These are phyloP conservation scores for Medicago lupulina DNA, from an alignment of 306 rosid species.

Conservation along the genomic window DNA sequence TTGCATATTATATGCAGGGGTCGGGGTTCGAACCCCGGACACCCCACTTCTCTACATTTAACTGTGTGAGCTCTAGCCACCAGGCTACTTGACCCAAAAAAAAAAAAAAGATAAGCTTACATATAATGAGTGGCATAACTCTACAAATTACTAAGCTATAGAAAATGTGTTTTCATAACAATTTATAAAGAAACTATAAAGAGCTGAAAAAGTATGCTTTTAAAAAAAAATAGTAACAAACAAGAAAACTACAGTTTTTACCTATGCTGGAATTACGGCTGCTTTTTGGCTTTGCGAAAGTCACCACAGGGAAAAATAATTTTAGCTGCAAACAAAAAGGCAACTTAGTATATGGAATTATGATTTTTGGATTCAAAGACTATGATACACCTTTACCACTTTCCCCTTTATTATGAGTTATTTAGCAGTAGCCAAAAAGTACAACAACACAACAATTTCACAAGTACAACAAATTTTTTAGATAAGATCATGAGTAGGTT, in stretches of 20 bases:
- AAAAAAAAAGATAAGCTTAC: no score
- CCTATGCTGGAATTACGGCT: conserved; percentile 94
- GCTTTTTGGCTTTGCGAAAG: conserved; percentile 95
- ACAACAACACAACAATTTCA: conserved; percentile 28
- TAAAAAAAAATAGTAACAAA: conserved; percentile 21
- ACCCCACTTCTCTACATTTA: no score
- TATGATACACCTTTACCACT: neutral
- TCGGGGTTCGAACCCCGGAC: no score
- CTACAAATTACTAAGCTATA: conserved; percentile 27
- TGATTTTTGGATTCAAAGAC: conserved; percentile 26
- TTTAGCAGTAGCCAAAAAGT: neutral
- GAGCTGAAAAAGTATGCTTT: conserved; percentile 24
- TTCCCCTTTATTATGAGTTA: conserved; percentile 23
- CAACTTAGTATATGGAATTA: conserved; percentile 8
- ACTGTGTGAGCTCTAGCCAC: no score
- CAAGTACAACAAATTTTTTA: conserved; percentile 34
- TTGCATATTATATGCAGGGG: no score
- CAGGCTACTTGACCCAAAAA: no score
- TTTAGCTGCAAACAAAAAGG: conserved; percentile 75
- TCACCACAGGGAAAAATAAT: conserved; percentile 86
- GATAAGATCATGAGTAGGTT: conserved; percentile 39
- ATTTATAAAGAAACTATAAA: conserved; percentile 13
- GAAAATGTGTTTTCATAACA: conserved; percentile 13
- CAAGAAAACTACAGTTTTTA: conserved; percentile 46
- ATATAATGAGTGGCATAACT: conserved; percentile 3